A percentile compares a stretch with the other conserved stretches of the same genome.
These are phyloP conservation scores for Hemileccinum rubropunctum DNA, from an alignment of 768 basidiomycete genomes.

Conservation along the genomic window DNA sequence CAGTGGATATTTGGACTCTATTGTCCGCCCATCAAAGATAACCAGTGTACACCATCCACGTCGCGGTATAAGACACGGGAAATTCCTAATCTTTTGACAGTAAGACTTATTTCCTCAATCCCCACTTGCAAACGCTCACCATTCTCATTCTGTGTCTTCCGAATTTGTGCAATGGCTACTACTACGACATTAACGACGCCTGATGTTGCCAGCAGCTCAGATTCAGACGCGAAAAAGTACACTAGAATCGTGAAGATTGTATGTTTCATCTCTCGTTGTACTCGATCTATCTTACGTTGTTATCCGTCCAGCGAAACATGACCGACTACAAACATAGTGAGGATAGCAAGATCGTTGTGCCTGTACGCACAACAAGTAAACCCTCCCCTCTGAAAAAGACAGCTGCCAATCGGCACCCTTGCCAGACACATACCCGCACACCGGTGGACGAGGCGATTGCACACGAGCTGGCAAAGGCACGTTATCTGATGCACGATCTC, in stretches of 20 bases:
- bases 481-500: too few species aligned
- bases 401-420: not conserved
- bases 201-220: not conserved
- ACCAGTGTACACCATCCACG: not conserved
- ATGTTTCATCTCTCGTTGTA: not conserved
- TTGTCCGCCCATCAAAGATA: not conserved
- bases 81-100: not conserved
- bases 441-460: too few species aligned
- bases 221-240: not conserved
- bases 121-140: not conserved
- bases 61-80: not conserved
- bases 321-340: not conserved
- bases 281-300: not conserved
- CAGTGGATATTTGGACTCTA: not conserved
- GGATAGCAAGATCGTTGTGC: not conserved
- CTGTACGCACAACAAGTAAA: not conserved
- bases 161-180: not conserved
- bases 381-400: slow-evolving; percentile 4
- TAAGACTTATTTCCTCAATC: not conserved
- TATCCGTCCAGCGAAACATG: not conserved
- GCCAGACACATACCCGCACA: too few species aligned
- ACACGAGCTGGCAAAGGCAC: too few species aligned
- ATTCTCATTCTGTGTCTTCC: not conserved
- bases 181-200: not conserved
- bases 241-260: not conserved